These are phyloP conservation scores for Fusarium sp. DNA, from an alignment of 2,329 filamentous ascomycete species.

Conservation along the genomic window DNA sequence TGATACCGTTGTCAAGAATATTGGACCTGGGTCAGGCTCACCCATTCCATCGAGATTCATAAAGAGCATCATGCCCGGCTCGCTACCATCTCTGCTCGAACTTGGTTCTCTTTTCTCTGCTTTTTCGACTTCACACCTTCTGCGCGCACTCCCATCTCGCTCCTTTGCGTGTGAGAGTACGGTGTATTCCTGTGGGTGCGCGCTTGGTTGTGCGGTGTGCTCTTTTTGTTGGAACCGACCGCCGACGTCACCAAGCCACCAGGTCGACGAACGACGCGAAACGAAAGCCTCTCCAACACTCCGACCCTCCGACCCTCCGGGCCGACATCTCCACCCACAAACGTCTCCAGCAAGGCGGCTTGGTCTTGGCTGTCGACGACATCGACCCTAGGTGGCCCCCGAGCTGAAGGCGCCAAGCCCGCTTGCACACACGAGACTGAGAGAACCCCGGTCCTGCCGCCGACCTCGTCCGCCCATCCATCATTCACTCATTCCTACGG, in stretches of 20 bases:
- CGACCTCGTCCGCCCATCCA: constrained; percentile 45
- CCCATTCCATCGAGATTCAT: constrained; percentile 27
- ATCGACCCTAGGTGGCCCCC: constrained; percentile 36
- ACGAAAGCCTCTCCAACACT: constrained; percentile 37
- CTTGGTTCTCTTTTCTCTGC: constrained; percentile 6
- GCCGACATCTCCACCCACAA: constrained; percentile 46
- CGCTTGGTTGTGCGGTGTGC: constrained; percentile 34
- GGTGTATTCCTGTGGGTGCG: constrained; percentile 31
- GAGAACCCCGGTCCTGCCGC: constrained; percentile 43
- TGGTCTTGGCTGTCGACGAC: constrained; percentile 42
- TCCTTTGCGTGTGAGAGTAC: constrained; percentile 15
- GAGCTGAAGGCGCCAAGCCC: constrained; percentile 50
- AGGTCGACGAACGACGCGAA: constrained; percentile 40
- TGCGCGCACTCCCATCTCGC: constrained; percentile 9
- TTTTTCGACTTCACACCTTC: constrained; percentile 8
- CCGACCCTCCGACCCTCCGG: constrained; percentile 44
- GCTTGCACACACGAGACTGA: constrained; percentile 43
- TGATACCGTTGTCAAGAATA: constrained; percentile 8
- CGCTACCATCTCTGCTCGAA: not conserved
- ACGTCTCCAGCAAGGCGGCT: constrained; percentile 43
- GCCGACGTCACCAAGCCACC: constrained; percentile 46
- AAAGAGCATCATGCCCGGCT: constrained; percentile 28
- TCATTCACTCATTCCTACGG: constrained; percentile 38
- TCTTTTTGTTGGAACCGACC: constrained; percentile 37
- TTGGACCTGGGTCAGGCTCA: constrained; percentile 17